Percentiles rank a stretch among this genome's conserved stretches.
These are phyloP conservation scores for Cryptococcus sp. DNA, from an alignment of 1,284 basidiomycete species.

Conservation along the genomic window DNA sequence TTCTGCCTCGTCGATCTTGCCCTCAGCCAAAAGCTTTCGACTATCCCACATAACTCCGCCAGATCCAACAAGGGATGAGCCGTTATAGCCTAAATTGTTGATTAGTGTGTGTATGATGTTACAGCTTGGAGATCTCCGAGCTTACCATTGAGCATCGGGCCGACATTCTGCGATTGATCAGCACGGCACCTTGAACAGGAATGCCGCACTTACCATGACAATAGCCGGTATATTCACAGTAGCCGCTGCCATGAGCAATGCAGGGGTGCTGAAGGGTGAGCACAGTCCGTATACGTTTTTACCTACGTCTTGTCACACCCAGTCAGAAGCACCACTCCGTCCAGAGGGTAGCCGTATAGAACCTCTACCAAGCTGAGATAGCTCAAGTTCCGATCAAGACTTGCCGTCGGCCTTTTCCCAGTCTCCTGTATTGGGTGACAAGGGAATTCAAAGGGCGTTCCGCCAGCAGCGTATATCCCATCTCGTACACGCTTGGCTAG, in stretches of 20 bases:
- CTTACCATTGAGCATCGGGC: slow-evolving; percentile 48
- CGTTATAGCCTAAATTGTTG: slow-evolving; percentile 37
- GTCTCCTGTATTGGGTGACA: slow-evolving; percentile 54
- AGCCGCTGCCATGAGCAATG: slow-evolving; percentile 41
- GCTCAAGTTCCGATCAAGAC: slow-evolving; percentile 48
- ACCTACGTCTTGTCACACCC: slow-evolving; percentile 63
- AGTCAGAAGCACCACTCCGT: slow-evolving; percentile 51
- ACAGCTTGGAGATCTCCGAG: background rate
- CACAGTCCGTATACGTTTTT: background rate
- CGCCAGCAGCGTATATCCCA: slow-evolving; percentile 51
- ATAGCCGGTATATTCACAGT: slow-evolving; percentile 50
- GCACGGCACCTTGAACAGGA: background rate
- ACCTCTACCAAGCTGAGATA: slow-evolving; percentile 52
- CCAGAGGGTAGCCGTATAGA: slow-evolving; percentile 50
- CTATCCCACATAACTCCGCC: slow-evolving; percentile 50
- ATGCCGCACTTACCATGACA: slow-evolving; percentile 27
- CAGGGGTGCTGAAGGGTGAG: slow-evolving; percentile 39
- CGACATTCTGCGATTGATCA: slow-evolving; percentile 33
- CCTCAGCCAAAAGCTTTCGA: slow-evolving; percentile 38
- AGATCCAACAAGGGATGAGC: slow-evolving; percentile 45
- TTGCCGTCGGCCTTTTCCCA: slow-evolving; percentile 51
- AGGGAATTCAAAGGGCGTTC: slow-evolving; percentile 52
- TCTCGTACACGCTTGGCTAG: slow-evolving; percentile 52
- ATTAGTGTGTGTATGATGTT: background rate
- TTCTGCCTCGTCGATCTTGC: slow-evolving; percentile 44